Conservation (phyloP, 495 filamentous ascomycete species). For the Tricharina praecox region DNA sequence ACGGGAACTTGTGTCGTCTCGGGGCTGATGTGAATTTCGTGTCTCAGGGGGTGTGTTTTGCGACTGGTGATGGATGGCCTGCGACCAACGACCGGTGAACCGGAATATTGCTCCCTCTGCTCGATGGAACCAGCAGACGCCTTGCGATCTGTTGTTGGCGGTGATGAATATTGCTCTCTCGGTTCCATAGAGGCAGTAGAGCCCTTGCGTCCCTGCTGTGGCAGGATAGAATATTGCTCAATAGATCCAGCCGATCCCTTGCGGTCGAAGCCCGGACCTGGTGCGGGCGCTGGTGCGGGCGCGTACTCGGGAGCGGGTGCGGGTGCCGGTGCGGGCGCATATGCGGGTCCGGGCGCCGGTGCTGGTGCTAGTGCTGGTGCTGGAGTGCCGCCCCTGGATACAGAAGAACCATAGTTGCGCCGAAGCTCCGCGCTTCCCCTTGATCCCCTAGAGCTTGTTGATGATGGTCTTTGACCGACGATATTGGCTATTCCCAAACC, state of each 20-base stretch:
- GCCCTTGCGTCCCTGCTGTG: not conserved
- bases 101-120: not conserved
- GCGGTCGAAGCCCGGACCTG: not conserved
- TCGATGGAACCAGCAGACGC: conserved; percentile 10
- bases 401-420: conserved; percentile 20
- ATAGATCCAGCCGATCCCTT: not conserved
- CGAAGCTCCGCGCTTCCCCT: conserved; percentile 12
- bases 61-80: not conserved
- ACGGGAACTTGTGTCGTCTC: too few species aligned
- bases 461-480: conserved; percentile 23
- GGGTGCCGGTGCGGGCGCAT: too few species aligned
- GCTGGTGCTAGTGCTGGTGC: too few species aligned
- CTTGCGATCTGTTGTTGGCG: conserved; percentile 10
- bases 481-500: conserved; percentile 30
- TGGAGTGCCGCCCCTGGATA: conserved; percentile 28
- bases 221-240: not conserved
- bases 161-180: not conserved
- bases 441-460: conserved; percentile 34
- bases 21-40: conserved; percentile 57
- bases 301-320: conserved; percentile 26
- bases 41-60: conserved; percentile 39
- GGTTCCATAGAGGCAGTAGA: not conserved
- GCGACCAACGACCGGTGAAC: not conserved
- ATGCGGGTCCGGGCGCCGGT: too few species aligned
- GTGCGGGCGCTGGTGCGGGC: conserved; percentile 19